These are phyloP conservation scores for Secale cereale DNA, from an alignment of 176 grass and related monocot genomes.

Conservation along the genomic window DNA sequence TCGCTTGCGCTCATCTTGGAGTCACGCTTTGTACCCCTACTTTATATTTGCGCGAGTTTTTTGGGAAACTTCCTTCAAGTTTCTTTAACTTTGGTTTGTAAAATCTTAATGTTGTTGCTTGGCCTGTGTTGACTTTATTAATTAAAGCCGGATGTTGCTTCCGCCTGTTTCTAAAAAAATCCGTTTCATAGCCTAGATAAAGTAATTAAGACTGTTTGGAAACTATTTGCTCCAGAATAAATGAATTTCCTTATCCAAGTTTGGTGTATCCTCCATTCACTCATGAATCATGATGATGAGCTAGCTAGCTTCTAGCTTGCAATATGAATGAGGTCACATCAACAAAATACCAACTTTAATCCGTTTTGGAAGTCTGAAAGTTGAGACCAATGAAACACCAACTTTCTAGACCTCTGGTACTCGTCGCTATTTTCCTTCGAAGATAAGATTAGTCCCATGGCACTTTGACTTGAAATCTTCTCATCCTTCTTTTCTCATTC, in stretches of 20 bases:
- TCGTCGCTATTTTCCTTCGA: neutral
- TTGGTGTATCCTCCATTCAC: constrained; percentile 31
- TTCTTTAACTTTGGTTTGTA: no score
- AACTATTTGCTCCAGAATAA: constrained; percentile 12
- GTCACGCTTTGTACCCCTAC: no score
- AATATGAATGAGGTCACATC: constrained; percentile 30
- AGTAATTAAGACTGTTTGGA: constrained; percentile 23
- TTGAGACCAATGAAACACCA: constrained; percentile 1
- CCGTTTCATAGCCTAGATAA: constrained; percentile 16
- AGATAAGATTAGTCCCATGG: neutral
- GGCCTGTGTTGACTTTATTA: no score
- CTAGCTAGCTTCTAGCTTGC: constrained; percentile 12
- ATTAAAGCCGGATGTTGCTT: no score
- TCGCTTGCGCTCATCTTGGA: no score
- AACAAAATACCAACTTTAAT: constrained; percentile 1
- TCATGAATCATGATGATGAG: constrained; percentile 26
- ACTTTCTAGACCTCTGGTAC: neutral
- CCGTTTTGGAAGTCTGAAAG: neutral
- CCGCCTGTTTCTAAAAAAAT: no score
- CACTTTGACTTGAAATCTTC: neutral
- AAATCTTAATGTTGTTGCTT: no score
- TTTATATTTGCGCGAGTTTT: no score
- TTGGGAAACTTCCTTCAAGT: no score
- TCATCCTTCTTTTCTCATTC: neutral
- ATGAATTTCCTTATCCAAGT: constrained; percentile 34